Base-by-base conservation (phyloP, 2,329 filamentous ascomycete species). In the Helicocarpus griseus region DNA sequence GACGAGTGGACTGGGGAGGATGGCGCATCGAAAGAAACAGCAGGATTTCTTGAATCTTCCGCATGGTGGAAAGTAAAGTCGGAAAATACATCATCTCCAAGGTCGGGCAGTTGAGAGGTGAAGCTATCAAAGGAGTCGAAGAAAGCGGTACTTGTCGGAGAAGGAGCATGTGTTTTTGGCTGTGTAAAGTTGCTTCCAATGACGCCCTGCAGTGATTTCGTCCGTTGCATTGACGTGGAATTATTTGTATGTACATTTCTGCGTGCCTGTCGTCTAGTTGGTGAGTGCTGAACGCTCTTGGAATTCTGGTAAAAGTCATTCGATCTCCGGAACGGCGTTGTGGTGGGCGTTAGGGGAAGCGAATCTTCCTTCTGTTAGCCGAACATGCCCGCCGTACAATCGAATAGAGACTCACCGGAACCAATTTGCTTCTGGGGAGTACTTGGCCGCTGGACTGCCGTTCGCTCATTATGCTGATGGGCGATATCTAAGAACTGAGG, bases 291-390 rank as follows among this genome's bases (percentile, higher is more conserved):
- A 33, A 65, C 57, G 52, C 69, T 70, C 56, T 65, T 64, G 55
- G 64, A 64, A 50, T 70, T 67, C 41, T 66, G 65, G 52, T 63
- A 60, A 54, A 66, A 59, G 53, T 67, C 65, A 54, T 65, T 63
- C 49, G 67, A 64, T 58, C 65, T 63, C 59, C 67, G 70, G 60
- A 71, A 67, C 13, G 84, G 83, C 19, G 82, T 86, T 49, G 81
- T 79, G 60, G 77, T 78, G 49, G 85, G 84, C 26, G 85, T 87
- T 43, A 83, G 78, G 52, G 84, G 84, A 57, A 80, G 55, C 8
- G 54, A 53, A 19, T 53, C 38, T 48, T 41, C 17, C 36, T 28
- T 11, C 7, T 24, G 36, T 56, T 38, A 51, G 53, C 39, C 5
- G 24, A 8, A 11, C 35, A 2, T 35, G 0, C n/a, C 19, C 19